Evolutionary conservation across 192 early-diverging fungal genomes (phyloP).

Genomic region (Linnemannia exigua): DNA sequence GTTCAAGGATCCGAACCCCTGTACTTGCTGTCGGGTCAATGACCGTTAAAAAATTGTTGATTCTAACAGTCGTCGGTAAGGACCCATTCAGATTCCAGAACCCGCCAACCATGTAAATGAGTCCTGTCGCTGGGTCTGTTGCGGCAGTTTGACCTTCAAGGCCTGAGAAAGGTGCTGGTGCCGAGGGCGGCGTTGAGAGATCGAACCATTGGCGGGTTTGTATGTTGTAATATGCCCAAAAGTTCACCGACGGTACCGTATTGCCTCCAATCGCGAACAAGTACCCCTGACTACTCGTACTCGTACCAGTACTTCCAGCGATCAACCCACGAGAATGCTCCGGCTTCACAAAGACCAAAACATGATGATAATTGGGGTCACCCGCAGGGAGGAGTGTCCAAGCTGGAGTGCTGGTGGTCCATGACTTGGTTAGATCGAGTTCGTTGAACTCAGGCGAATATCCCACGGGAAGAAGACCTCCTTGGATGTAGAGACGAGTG

Average conservation of each 20-base stretch:
- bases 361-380: conserved; percentile 15
- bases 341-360: conserved; percentile 2
- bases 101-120: conserved; percentile 42
- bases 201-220: background rate
- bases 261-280: conserved; percentile 19
- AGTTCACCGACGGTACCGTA: background rate
- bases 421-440: conserved; percentile 26
- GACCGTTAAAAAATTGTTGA: conserved; percentile 30
- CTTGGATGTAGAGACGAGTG: conserved; percentile 36
- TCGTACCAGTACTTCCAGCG: background rate
- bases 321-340: conserved; percentile 15
- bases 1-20: background rate
- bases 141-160: conserved; percentile 31
- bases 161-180: background rate
- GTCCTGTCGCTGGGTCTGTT: conserved; percentile 20
- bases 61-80: background rate
- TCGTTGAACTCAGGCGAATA: conserved; percentile 15
- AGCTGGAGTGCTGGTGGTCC: conserved; percentile 8
- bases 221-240: background rate
- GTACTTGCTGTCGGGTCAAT: conserved; percentile 12
- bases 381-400: conserved; percentile 15
- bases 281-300: conserved; percentile 8
- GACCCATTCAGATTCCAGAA: background rate
- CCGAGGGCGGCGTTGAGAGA: background rate
- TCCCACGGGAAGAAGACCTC: conserved; percentile 2